A percentile compares a stretch with the other conserved stretches of the same genome.
Evolutionary conservation across 352 stramenopile species (phyloP).

Genomic region (Phytophthora fragariae): DNA sequence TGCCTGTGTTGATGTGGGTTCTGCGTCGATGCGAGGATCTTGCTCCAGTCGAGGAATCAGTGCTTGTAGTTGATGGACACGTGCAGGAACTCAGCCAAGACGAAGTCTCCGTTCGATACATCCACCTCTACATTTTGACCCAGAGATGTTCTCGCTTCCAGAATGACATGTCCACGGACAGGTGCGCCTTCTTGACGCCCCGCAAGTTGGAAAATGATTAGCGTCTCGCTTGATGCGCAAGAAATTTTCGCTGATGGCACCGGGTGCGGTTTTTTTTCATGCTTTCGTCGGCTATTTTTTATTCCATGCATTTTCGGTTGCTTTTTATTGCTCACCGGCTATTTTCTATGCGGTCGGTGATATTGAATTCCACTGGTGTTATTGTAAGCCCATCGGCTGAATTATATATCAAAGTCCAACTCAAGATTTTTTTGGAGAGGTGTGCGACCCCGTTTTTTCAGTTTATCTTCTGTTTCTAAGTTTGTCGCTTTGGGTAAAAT

Average conservation of each 20-base stretch:
- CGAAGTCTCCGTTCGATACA: slow-evolving; percentile 10
- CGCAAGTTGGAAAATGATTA: slow-evolving; percentile 22
- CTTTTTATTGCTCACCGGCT: no score
- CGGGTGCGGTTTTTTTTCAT: no score
- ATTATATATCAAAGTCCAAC: no score
- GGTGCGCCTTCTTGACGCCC: slow-evolving; percentile 2
- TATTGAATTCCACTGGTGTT: no score
- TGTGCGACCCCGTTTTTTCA: no score
- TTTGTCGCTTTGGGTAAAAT: no score
- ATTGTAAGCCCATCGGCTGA: no score
- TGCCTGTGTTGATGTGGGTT: not conserved
- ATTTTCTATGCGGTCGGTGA: no score
- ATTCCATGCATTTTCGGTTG: no score
- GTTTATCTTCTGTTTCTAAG: no score
- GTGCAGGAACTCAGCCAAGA: slow-evolving; percentile 15
- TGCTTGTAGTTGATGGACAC: slow-evolving; percentile 12
- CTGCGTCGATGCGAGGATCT: not conserved
- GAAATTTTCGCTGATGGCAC: not conserved
- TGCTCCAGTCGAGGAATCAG: not conserved
- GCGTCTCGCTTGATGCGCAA: not conserved
- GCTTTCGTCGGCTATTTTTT: no score
- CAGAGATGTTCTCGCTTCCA: not conserved
- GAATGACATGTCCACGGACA: not conserved
- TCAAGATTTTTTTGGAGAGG: no score
- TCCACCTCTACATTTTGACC: not conserved